Evolutionary conservation across 495 filamentous ascomycete species (phyloP).

Genomic region (Penicillium nucicola): DNA sequence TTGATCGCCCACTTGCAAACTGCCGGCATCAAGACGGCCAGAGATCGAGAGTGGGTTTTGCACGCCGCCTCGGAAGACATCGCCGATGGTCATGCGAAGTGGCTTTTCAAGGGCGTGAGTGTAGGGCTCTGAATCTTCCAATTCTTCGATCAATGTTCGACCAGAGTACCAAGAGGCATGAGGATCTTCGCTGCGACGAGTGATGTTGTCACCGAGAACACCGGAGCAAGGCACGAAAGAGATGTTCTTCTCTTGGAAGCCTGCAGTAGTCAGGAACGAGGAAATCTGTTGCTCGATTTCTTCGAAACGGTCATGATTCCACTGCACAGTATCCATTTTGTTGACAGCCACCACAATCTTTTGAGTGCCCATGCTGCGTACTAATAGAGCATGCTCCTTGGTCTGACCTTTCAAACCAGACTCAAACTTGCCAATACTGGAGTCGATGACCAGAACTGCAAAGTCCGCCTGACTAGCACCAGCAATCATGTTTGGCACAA

Average conservation of each 20-base stretch:
- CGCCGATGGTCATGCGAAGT: constrained; percentile 76
- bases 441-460: constrained; percentile 90
- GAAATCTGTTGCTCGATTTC: constrained; percentile 82
- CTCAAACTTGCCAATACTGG: constrained; percentile 84
- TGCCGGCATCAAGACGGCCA: constrained; percentile 83
- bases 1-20: constrained; percentile 76
- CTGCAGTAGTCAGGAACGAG: constrained; percentile 75
- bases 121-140: constrained; percentile 75
- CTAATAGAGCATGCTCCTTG: constrained; percentile 84
- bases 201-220: constrained; percentile 82
- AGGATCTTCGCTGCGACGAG: constrained; percentile 52
- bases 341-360: constrained; percentile 88
- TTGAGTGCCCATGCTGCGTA: constrained; percentile 88
- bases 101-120: constrained; percentile 72
- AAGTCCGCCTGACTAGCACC: constrained; percentile 95
- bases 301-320: constrained; percentile 76
- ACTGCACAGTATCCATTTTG: constrained; percentile 83
- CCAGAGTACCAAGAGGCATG: constrained; percentile 75
- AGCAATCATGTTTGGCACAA: constrained; percentile 98
- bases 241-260: constrained; percentile 75
- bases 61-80: constrained; percentile 76
- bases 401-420: constrained; percentile 92
- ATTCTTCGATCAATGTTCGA: constrained; percentile 71
- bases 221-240: constrained; percentile 88
- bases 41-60: constrained; percentile 74